These are phyloP conservation scores for Parathielavia appendiculata DNA, from an alignment of 495 filamentous ascomycete genomes.

Conservation along the genomic window DNA sequence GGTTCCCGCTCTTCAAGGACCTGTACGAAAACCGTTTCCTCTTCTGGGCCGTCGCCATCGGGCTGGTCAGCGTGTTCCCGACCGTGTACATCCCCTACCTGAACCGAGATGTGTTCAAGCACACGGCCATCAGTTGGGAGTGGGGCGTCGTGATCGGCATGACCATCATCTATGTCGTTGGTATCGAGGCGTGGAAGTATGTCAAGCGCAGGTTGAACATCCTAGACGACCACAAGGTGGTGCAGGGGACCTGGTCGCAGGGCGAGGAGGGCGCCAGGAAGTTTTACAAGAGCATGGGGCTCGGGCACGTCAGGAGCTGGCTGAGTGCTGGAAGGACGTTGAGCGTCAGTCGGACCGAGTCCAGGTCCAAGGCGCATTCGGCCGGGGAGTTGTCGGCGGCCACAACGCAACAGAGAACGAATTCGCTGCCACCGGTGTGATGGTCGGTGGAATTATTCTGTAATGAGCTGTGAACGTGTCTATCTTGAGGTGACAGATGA, in stretches of 20 bases:
- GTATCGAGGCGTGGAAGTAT: conserved; percentile 65
- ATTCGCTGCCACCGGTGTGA: conserved; percentile 8
- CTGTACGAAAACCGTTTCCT: conserved; percentile 67
- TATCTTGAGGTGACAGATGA: too few relatives aligned
- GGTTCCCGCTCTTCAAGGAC: conserved; percentile 56
- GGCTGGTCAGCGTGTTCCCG: conserved; percentile 63
- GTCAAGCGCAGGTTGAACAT: conserved; percentile 49
- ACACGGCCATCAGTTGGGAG: conserved; percentile 67
- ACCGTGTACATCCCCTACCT: conserved; percentile 68
- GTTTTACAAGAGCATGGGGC: conserved; percentile 38
- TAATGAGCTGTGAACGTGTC: too few relatives aligned
- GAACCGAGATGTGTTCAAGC: conserved; percentile 68
- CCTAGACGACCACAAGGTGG: conserved; percentile 42
- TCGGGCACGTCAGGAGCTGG: conserved; percentile 43
- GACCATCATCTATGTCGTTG: conserved; percentile 53
- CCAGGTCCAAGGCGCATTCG: conserved; percentile 26
- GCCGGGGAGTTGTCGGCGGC: conserved; percentile 16
- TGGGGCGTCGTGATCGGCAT: conserved; percentile 61
- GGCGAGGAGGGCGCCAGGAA: conserved; percentile 36
- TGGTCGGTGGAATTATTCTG: not conserved
- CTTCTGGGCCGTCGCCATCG: conserved; percentile 66
- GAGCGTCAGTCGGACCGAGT: conserved; percentile 13
- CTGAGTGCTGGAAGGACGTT: conserved; percentile 26
- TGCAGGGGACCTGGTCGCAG: conserved; percentile 39
- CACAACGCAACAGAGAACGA: conserved; percentile 15